Percentiles rank a stretch among this genome's conserved stretches.
phyloP scores from a whole-genome alignment of 139 green algal species.

The Pseudopediastrum boryanum region DNA sequence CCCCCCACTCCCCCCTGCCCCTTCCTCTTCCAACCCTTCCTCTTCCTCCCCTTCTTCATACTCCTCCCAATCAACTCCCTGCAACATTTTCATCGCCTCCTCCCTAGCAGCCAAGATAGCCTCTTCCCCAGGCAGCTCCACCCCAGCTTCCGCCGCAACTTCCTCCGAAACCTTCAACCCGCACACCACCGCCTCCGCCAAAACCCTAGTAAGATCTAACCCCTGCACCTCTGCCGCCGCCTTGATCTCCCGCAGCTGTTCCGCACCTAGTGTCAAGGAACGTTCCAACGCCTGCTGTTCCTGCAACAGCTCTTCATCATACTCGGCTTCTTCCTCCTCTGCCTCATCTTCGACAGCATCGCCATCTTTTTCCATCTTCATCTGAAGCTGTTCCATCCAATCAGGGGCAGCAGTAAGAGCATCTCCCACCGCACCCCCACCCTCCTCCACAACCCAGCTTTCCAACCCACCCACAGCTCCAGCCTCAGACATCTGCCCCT shows the following conservation, averaged over 20 bases:
- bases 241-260: constrained; percentile 14
- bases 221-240: constrained; percentile 6
- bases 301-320: background rate
- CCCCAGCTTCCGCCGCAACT: constrained; percentile 8
- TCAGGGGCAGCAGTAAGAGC: background rate
- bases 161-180: background rate
- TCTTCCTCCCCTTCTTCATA: background rate
- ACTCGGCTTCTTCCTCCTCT: background rate
- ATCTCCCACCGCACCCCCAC: background rate
- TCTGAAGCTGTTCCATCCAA: background rate
- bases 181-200: constrained; percentile 30
- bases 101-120: background rate
- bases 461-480: background rate
- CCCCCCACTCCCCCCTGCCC: no score
- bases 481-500: background rate
- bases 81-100: background rate
- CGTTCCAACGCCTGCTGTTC: no score
- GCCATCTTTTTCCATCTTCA: background rate
- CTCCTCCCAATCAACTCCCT: background rate
- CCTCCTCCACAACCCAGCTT: background rate
- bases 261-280: constrained; percentile 5
- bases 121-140: background rate
- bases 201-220: constrained; percentile 3
- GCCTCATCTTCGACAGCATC: background rate
- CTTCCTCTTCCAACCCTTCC: background rate